Conservation (phyloP, 179 eudicot genomes). For the Beta lomatogona region DNA sequence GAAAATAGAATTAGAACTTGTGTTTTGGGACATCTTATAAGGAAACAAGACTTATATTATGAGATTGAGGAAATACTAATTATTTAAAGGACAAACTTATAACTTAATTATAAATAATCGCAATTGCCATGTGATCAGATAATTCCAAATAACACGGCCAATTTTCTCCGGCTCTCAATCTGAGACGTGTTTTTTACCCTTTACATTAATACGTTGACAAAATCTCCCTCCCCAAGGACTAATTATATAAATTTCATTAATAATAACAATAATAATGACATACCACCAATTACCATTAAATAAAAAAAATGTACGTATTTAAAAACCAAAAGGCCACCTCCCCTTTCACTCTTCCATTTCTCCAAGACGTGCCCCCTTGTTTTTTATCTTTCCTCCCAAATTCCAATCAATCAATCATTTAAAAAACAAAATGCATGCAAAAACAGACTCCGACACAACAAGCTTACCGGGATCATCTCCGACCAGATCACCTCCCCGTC, state of each 20-base stretch:
- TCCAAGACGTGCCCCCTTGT: slow-evolving; percentile 21
- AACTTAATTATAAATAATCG: too few relatives aligned
- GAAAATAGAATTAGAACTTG: too few relatives aligned
- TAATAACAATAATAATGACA: background rate
- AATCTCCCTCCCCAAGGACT: background rate
- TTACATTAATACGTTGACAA: slow-evolving; percentile 5
- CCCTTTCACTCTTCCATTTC: background rate
- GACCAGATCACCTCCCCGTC: slow-evolving; percentile 33
- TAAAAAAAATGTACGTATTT: background rate
- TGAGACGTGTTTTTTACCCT: slow-evolving; percentile 21
- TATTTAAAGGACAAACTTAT: too few relatives aligned
- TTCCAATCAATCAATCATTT: background rate
- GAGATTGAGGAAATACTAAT: too few relatives aligned
- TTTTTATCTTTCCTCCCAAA: background rate
- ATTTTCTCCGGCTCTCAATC: background rate
- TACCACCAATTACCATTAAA: background rate
- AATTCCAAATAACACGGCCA: background rate
- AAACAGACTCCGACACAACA: slow-evolving; percentile 83
- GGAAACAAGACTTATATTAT: too few relatives aligned
- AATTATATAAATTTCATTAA: background rate
- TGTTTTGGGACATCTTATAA: too few relatives aligned
- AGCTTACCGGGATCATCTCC: slow-evolving; percentile 78
- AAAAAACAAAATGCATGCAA: slow-evolving; percentile 47
- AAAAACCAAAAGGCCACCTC: background rate
- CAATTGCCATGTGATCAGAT: too few relatives aligned